Base-by-base conservation (phyloP, 139 green algal species). In the Volvox africanus region DNA sequence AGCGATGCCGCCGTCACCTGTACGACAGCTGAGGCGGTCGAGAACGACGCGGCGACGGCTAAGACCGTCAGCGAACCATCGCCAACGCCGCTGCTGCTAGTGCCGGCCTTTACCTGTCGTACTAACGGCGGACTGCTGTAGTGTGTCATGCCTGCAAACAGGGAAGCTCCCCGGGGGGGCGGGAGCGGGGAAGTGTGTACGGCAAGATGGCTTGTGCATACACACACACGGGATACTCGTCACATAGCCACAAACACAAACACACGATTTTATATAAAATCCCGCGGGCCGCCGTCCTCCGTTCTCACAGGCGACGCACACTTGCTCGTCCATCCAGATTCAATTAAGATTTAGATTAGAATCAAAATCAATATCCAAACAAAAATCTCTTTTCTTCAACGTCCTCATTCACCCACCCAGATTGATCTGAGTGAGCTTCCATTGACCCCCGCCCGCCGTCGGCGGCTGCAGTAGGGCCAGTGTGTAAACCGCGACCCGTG, bases 391-490 rank as follows among this genome's bases (percentile, higher is more conserved):
- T 30, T 73, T 12, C 65, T 73, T 14, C 65, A 73, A 24, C 2
- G 21, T 73, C 65, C 65, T 28, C 65, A 73, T 69, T 32, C 68
- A 89, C 84, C 84, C 36, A 69, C n/a, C 44, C 5, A 55, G 44
- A 19, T 89, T 35, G 11, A 89, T 69, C 36, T 69, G 84, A 21
- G 68, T 30, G 21, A 89, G 84, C 68, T 44, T 19, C 84, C 84
- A 89, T 17, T 20, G 1, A 2, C 2, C 24, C 9, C 65, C 83
- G 16, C 2, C 17, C 17, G 61, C 17, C 26, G 30, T 21, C 17
- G 36, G 68, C 69, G 69, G 69, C 21, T 35, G n/a, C n/a, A 89
- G n/a, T 71, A 89, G 68, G 19, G n/a, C 85, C 28, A 89, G 85
- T 37, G 20, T 36, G 37, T 61, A 19, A 5, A 68, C 85, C 9